phyloP scores from a whole-genome alignment of 257 asterid genomes.

The Vinca minor region DNA sequence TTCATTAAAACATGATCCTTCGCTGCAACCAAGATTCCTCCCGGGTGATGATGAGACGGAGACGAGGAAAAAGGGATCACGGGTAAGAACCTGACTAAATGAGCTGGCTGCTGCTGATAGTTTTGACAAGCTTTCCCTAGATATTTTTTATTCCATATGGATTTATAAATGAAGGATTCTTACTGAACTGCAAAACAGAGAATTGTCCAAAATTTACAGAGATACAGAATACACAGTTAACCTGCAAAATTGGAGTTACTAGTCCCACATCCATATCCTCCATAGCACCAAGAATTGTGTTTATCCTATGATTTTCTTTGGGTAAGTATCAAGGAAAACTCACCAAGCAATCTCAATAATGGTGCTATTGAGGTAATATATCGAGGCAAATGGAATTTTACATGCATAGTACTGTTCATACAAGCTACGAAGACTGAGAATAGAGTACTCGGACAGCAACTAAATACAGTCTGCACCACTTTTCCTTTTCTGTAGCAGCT shows the following conservation, averaged over 20 bases:
- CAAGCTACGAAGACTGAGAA: slow-evolving; percentile 1
- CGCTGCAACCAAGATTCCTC: neutral
- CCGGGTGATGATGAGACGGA: neutral
- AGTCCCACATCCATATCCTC: neutral
- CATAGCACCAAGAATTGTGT: no score
- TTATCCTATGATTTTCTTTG: neutral
- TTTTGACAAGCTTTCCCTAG: neutral
- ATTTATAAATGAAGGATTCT: neutral
- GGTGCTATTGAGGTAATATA: neutral
- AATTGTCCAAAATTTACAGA: neutral
- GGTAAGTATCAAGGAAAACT: neutral
- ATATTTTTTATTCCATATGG: neutral
- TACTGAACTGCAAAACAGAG: neutral
- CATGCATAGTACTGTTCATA: neutral
- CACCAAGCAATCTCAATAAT: neutral
- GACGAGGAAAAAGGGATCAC: neutral
- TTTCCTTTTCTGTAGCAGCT: neutral
- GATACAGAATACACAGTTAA: neutral
- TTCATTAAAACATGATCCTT: neutral
- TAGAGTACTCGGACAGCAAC: no score
- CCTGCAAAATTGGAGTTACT: neutral
- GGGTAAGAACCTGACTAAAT: neutral
- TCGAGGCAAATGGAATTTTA: neutral
- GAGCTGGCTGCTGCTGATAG: neutral
- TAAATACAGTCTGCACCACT: neutral